A percentile compares a stretch with the other conserved stretches of the same genome.
phyloP scores from a whole-genome alignment of 306 rosid species.

The Lathyrus aphaca region DNA sequence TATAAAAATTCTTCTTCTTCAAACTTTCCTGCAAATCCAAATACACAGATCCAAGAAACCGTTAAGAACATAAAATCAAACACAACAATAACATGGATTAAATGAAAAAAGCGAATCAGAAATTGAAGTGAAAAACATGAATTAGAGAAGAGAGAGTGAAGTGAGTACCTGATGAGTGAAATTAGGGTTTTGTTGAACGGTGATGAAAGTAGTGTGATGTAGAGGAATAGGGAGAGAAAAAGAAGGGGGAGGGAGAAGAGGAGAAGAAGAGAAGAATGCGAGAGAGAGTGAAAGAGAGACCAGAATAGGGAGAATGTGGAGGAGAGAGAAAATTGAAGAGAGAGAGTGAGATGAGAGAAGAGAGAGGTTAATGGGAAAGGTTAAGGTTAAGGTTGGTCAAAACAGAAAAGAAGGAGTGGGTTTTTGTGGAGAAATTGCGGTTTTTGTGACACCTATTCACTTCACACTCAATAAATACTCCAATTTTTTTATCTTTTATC shows the following conservation, averaged over 20 bases:
- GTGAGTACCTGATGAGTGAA: conserved; percentile 52
- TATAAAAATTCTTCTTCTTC: background rate
- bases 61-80: conserved; percentile 1
- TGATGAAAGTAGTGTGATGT: conserved; percentile 29
- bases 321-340: conserved; percentile 20
- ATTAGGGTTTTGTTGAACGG: conserved; percentile 68
- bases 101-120: background rate
- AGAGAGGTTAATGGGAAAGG: conserved; percentile 2
- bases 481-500: background rate
- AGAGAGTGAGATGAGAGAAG: background rate
- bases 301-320: conserved; percentile 20
- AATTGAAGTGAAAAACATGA: background rate
- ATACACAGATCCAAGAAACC: conserved; percentile 45
- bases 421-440: conserved; percentile 65
- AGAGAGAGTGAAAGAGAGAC: background rate
- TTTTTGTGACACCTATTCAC: conserved; percentile 40
- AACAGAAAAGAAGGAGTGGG: conserved; percentile 48
- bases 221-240: background rate
- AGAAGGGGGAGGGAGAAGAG: background rate
- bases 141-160: conserved; percentile 17
- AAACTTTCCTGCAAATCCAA: conserved; percentile 47
- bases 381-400: conserved; percentile 50
- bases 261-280: background rate
- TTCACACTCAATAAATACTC: background rate
- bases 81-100: background rate